Conservation (phyloP, 441 rosid species). For the Dalechampia spathulata region DNA sequence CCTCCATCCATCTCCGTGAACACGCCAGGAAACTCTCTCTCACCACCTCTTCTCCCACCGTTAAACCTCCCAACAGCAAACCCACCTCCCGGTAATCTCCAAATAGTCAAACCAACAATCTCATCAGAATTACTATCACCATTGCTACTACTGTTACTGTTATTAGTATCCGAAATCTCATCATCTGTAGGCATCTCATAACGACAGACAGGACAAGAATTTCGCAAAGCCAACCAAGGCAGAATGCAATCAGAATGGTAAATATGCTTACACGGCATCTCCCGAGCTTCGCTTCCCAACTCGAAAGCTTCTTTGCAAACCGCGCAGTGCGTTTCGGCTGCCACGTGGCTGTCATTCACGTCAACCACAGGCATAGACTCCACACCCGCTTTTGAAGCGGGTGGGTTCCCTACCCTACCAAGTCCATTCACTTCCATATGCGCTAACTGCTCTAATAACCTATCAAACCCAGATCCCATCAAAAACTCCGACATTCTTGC, state of each 20-base stretch:
- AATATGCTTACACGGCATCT: conserved; percentile 81
- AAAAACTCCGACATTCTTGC: conserved; percentile 54
- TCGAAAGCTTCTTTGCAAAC: conserved; percentile 71
- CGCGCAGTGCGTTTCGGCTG: conserved; percentile 56
- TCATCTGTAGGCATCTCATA: conserved; percentile 47
- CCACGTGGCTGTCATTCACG: conserved; percentile 30
- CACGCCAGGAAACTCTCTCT: conserved; percentile 47
- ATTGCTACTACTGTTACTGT: conserved; percentile 7
- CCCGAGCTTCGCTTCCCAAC: conserved; percentile 46
- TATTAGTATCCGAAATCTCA: not conserved
- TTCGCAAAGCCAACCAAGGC: conserved; percentile 69
- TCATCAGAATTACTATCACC: conserved; percentile 14
- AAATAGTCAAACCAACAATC: conserved; percentile 52
- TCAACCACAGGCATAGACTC: conserved; percentile 60
- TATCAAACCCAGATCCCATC: conserved; percentile 67
- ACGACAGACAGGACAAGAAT: conserved; percentile 79
- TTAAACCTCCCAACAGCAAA: conserved; percentile 70
- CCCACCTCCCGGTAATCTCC: conserved; percentile 69
- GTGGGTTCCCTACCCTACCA: conserved; percentile 50
- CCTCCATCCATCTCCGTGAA: conserved; percentile 58
- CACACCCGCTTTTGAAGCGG: conserved; percentile 73
- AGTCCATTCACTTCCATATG: conserved; percentile 52
- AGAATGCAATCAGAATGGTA: no score
- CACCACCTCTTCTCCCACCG: conserved; percentile 38
- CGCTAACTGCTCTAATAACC: conserved; percentile 55